Percentiles rank a stretch among this genome's conserved stretches.
Evolutionary conservation across 169 alveolate species (phyloP).

Genomic region (Cryptosporidium canis): DNA sequence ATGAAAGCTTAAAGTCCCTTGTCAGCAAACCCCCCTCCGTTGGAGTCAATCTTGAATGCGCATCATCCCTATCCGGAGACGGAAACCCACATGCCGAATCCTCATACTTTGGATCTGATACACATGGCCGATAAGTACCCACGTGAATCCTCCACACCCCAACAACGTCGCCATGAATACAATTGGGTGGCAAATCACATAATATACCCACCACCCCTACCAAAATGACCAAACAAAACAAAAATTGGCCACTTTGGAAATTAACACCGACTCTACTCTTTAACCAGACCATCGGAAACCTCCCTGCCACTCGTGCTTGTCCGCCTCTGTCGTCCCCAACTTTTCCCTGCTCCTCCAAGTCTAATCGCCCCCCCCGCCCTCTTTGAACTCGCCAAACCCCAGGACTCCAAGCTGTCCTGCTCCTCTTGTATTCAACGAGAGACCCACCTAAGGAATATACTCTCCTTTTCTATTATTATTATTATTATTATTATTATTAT

Average conservation of each 20-base stretch:
- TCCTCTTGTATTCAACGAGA: too few species aligned
- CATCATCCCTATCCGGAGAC: conserved; percentile 65
- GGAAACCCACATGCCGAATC: conserved; percentile 67
- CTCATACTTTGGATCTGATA: conserved; percentile 9
- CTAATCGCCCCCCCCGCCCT: too few species aligned
- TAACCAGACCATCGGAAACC: too few species aligned
- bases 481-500: too few species aligned
- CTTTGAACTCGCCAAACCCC: too few species aligned
- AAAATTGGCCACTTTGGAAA: neutral
- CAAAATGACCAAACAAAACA: neutral
- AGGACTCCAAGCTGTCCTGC: too few species aligned
- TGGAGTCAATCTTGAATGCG: conserved; percentile 28
- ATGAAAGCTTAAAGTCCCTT: neutral
- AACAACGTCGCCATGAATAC: conserved; percentile 62
- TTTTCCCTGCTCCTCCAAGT: too few species aligned
- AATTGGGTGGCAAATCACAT: conserved; percentile 68
- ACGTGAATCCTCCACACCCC: conserved; percentile 56
- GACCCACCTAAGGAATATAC: too few species aligned
- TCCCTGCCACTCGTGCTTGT: too few species aligned
- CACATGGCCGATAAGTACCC: conserved; percentile 54
- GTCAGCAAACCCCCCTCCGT: conserved; percentile 13
- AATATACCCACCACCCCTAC: neutral
- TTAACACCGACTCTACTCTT: too few species aligned
- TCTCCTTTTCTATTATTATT: too few species aligned
- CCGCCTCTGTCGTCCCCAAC: too few species aligned